These are phyloP conservation scores for Rhodotorula glutinis DNA, from an alignment of 1,284 basidiomycete genomes.

Conservation along the genomic window DNA sequence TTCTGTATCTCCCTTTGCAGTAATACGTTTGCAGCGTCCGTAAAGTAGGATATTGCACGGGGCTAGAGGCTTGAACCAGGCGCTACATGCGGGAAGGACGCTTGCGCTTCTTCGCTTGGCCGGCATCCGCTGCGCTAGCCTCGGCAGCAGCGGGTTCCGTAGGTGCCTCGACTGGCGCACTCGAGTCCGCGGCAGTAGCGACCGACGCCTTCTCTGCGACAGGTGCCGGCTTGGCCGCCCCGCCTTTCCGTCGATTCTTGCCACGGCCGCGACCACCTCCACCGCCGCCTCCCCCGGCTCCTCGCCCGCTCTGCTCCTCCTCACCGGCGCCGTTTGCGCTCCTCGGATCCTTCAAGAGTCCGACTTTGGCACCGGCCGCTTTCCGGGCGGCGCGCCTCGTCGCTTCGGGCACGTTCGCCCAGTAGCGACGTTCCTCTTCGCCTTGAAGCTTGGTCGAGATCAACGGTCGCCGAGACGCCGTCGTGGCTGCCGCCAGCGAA, in stretches of 20 bases:
- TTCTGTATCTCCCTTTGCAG: too few relatives aligned
- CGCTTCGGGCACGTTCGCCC: constrained; percentile 30
- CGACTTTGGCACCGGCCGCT: constrained; percentile 22
- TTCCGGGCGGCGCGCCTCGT: constrained; percentile 25
- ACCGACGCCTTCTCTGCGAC: too few relatives aligned
- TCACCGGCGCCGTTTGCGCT: not conserved
- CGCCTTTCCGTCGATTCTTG: not conserved
- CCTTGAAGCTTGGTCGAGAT: constrained; percentile 12
- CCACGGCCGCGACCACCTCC: not conserved
- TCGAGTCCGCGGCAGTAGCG: too few relatives aligned
- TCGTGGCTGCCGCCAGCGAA: constrained; percentile 2
- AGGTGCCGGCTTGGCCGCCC: not conserved
- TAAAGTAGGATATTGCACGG: too few relatives aligned
- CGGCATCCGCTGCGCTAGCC: too few relatives aligned
- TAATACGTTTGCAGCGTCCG: too few relatives aligned
- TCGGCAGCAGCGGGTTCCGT: too few relatives aligned
- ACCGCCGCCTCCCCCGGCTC: too few relatives aligned
- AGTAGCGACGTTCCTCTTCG: constrained; percentile 31
- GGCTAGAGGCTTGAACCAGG: too few relatives aligned
- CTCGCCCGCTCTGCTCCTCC: not conserved
- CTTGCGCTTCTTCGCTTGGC: too few relatives aligned
- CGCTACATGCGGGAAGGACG: too few relatives aligned
- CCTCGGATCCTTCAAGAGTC: constrained; percentile 16
- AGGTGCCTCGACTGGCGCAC: too few relatives aligned
- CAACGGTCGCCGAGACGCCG: constrained; percentile 23